phyloP scores from a whole-genome alignment of 1,284 basidiomycete genomes.

The Schizophyllum amplum region DNA sequence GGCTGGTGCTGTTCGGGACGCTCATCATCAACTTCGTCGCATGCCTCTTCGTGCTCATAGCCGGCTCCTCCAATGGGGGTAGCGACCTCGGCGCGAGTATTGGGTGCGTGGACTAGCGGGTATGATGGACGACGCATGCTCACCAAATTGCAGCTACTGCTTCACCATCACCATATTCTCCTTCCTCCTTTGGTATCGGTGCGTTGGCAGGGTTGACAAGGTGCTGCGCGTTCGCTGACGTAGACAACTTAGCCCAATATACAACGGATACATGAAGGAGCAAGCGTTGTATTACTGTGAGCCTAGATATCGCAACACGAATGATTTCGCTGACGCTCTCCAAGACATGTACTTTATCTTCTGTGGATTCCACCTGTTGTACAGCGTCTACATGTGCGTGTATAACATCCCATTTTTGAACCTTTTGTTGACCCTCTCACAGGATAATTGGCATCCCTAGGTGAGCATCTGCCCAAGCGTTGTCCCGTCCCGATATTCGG shows the following conservation, averaged over 20 bases:
- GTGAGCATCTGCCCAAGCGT: conserved; percentile 27
- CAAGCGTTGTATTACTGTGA: conserved; percentile 81
- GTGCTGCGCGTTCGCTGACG: conserved; percentile 3
- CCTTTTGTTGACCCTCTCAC: conserved; percentile 8
- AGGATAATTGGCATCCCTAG: conserved; percentile 85
- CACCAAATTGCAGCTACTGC: conserved; percentile 54
- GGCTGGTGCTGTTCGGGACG: conserved; percentile 75
- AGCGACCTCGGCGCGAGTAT: conserved; percentile 77
- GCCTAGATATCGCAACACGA: conserved; percentile 16
- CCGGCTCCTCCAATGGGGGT: conserved; percentile 71
- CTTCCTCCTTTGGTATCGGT: conserved; percentile 91
- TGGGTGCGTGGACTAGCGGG: conserved; percentile 39
- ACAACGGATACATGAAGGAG: conserved; percentile 97
- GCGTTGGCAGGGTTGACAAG: conserved; percentile 14
- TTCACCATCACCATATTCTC: conserved; percentile 75
- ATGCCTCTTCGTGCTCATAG: conserved; percentile 79
- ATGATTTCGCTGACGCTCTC: conserved; percentile 16
- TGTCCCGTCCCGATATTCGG: too few relatives aligned
- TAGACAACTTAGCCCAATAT: conserved; percentile 63
- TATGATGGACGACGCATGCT: conserved; percentile 16
- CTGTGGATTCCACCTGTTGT: conserved; percentile 87
- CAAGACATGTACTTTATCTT: conserved; percentile 94
- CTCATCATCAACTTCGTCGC: conserved; percentile 88
- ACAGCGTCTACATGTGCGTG: conserved; percentile 79
- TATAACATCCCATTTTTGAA: conserved; percentile 9